Percentiles rank a stretch among this genome's conserved stretches.
Evolutionary conservation across 768 basidiomycete genomes (phyloP).

Genomic region (Tephrocybe rancida): DNA sequence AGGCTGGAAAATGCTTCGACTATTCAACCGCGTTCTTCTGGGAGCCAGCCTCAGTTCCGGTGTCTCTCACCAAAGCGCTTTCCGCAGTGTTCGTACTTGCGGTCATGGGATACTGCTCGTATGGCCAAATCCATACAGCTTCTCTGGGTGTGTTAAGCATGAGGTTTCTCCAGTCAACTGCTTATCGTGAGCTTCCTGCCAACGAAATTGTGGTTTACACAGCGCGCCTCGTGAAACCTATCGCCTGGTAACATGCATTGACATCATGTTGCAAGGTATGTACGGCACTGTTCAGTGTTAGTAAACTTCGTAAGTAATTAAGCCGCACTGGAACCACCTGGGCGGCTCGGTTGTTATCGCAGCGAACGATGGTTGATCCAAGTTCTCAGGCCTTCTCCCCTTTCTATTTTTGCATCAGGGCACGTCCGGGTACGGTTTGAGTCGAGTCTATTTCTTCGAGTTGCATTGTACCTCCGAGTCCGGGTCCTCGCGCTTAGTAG

Average conservation of each 20-base stretch:
- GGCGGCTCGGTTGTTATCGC: not conserved
- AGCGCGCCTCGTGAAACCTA: not conserved
- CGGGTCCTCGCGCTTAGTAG: not conserved
- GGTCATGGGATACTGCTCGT: too few species aligned
- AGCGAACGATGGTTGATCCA: too few species aligned
- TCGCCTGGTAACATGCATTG: not conserved
- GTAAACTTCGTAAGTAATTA: not conserved
- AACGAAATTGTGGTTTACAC: not conserved
- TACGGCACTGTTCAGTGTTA: not conserved
- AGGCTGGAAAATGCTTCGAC: too few species aligned
- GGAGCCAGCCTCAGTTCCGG: not conserved
- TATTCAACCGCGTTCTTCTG: too few species aligned
- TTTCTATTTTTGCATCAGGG: not conserved
- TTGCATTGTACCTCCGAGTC: not conserved
- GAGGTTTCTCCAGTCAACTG: not conserved
- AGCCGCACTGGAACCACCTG: not conserved
- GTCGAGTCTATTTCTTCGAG: conserved; percentile 12
- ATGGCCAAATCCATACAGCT: not conserved
- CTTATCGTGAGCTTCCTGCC: not conserved
- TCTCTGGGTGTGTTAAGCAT: not conserved
- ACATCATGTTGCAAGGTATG: not conserved
- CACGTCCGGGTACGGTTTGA: too few species aligned
- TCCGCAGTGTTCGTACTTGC: not conserved
- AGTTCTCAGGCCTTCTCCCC: conserved; percentile 3
- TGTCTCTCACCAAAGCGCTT: not conserved